phyloP scores from a whole-genome alignment of 495 filamentous ascomycete species.

The Annulohypoxylon maeteangense region DNA sequence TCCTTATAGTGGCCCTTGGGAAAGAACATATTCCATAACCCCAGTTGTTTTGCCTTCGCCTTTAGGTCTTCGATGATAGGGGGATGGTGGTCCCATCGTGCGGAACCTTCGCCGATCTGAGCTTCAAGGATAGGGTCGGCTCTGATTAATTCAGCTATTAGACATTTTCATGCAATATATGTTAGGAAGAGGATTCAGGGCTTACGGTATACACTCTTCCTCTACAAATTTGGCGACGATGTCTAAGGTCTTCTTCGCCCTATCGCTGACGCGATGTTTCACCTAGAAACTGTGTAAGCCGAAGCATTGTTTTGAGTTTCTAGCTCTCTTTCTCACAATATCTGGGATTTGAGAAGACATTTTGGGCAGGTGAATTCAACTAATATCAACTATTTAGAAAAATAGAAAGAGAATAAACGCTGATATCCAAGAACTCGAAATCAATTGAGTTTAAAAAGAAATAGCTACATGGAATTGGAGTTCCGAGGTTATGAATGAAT shows the following conservation, averaged over 20 bases:
- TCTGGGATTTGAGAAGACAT: constrained; percentile 76
- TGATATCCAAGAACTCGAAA: neutral
- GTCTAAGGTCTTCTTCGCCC: constrained; percentile 73
- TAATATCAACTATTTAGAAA: neutral
- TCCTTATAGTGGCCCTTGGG: constrained; percentile 94
- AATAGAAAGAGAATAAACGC: neutral
- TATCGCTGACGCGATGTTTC: constrained; percentile 75
- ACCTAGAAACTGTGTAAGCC: constrained; percentile 57
- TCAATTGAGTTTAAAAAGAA: constrained; percentile 17
- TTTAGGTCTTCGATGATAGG: constrained; percentile 89
- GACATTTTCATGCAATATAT: constrained; percentile 30
- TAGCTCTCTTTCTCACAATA: constrained; percentile 63
- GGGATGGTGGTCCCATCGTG: constrained; percentile 82
- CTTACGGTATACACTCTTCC: constrained; percentile 88
- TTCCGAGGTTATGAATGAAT: constrained; percentile 24
- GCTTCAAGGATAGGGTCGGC: constrained; percentile 81
- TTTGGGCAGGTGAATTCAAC: constrained; percentile 24
- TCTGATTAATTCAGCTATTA: constrained; percentile 46
- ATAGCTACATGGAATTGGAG: neutral
- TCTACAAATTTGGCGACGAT: constrained; percentile 96
- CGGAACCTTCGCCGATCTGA: constrained; percentile 78
- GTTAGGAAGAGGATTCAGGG: constrained; percentile 19
- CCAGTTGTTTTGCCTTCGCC: constrained; percentile 80
- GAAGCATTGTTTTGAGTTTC: constrained; percentile 4
- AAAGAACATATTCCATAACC: constrained; percentile 98